Evolutionary conservation across 1,284 basidiomycete genomes (phyloP).

Genomic region (Pterulicium gracile): DNA sequence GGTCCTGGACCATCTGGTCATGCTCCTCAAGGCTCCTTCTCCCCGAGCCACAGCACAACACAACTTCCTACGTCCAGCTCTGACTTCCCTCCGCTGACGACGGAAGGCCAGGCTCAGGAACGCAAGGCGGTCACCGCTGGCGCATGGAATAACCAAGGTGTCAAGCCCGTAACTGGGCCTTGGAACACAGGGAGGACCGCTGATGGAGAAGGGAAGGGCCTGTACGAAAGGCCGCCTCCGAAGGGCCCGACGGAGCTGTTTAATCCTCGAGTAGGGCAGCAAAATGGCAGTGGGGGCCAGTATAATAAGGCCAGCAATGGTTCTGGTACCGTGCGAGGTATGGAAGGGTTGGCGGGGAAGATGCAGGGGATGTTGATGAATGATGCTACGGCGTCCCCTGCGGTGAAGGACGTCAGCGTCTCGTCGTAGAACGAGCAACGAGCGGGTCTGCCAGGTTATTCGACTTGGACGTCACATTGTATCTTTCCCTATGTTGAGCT

Average conservation of each 20-base stretch:
- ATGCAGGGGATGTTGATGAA: not conserved
- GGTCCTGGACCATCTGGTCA: constrained; percentile 4
- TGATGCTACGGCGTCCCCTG: not conserved
- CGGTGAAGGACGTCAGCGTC: not conserved
- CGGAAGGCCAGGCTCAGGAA: constrained; percentile 32
- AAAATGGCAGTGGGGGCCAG: not conserved
- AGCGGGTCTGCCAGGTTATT: no score
- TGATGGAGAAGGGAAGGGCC: constrained; percentile 20
- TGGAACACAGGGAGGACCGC: constrained; percentile 24
- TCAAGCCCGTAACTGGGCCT: constrained; percentile 19
- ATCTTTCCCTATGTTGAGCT: no score
- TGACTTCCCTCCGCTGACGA: constrained; percentile 64
- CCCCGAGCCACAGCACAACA: constrained; percentile 18
- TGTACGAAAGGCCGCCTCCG: constrained; percentile 38
- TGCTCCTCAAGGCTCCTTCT: no score
- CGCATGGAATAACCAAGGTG: constrained; percentile 56
- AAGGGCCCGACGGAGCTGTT: constrained; percentile 41
- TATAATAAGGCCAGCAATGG: not conserved
- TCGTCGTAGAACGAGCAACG: no score
- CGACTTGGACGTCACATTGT: no score
- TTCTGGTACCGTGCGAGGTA: not conserved
- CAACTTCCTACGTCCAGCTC: constrained; percentile 40
- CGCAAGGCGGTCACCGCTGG: constrained; percentile 39
- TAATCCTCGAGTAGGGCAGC: constrained; percentile 34
- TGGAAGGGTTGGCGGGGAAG: not conserved